These are phyloP conservation scores for Vitis hybrid DNA, from an alignment of 177 flowering plant genomes.

Conservation along the genomic window DNA sequence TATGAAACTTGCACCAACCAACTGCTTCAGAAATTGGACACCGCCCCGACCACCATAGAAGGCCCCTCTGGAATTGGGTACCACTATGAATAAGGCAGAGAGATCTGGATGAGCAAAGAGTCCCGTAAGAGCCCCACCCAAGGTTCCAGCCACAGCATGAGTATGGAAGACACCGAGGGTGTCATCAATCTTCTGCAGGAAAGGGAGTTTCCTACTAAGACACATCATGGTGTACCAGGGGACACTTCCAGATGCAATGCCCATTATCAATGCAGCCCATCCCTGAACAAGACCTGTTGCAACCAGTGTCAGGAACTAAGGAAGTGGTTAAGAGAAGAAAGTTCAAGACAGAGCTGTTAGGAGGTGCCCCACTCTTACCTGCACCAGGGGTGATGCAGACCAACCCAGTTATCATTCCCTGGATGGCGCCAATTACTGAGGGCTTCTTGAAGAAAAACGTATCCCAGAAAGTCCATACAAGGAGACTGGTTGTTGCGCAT, in stretches of 20 bases:
- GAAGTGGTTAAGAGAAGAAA: too few relatives aligned
- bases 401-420: conserved; percentile 76
- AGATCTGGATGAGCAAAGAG: conserved; percentile 35
- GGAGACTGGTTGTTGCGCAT: conserved; percentile 71
- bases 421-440: conserved; percentile 70
- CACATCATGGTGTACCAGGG: conserved; percentile 54
- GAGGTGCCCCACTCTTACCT: conserved; percentile 21
- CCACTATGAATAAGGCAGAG: conserved; percentile 6
- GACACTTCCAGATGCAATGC: conserved; percentile 22
- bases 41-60: too few relatives aligned
- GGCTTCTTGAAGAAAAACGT: conserved; percentile 67
- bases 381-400: conserved; percentile 72
- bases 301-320: too few relatives aligned
- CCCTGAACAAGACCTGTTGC: conserved; percentile 35
- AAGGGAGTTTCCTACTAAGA: conserved; percentile 20
- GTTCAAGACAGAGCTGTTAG: too few relatives aligned
- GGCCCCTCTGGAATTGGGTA: too few relatives aligned
- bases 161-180: conserved; percentile 34
- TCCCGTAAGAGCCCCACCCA: conserved; percentile 32
- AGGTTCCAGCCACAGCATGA: conserved; percentile 23
- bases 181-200: conserved; percentile 33
- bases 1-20: conserved; percentile 10
- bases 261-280: conserved; percentile 43
- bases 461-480: conserved; percentile 68
- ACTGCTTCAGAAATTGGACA: conserved; percentile 25